phyloP scores from a whole-genome alignment of 441 rosid species.

The Jatropha podagrica region DNA sequence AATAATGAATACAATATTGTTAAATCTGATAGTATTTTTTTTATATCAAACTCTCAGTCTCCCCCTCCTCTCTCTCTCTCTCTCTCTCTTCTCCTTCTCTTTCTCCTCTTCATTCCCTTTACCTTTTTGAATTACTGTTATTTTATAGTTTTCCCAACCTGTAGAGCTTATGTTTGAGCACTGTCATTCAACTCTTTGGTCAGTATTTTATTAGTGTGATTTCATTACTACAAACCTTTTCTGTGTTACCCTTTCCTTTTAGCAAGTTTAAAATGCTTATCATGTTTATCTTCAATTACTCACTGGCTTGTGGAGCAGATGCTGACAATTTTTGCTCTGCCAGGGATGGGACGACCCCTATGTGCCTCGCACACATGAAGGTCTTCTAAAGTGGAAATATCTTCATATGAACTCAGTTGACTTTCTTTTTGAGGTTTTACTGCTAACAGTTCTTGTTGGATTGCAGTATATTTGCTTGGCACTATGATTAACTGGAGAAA shows the following conservation, averaged over 20 bases:
- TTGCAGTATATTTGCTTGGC: not conserved
- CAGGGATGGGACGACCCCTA: conserved; percentile 98
- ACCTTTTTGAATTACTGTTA: not conserved
- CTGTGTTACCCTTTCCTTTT: not conserved
- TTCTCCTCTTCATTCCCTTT: not conserved
- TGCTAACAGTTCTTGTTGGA: not conserved
- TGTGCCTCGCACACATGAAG: conserved; percentile 88
- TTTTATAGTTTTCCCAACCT: not conserved
- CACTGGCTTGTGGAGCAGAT: not conserved
- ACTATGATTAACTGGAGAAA: conserved; percentile 7
- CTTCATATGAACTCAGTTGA: conserved; percentile 85
- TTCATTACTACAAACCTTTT: not conserved
- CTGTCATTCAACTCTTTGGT: not conserved
- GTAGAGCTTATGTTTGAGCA: not conserved
- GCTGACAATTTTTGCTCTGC: conserved; percentile 17
- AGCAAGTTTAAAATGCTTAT: not conserved
- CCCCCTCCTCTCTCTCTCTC: not conserved
- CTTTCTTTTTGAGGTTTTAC: conserved; percentile 40
- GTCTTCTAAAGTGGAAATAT: conserved; percentile 93
- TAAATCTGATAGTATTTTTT: not conserved
- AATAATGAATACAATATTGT: not conserved
- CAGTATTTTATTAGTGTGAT: not conserved
- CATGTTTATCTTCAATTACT: not conserved
- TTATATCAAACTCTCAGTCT: not conserved
- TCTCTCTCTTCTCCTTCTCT: not conserved